Conservation (phyloP, 2,329 filamentous ascomycete genomes). For the Xylariaceae sp. region DNA sequence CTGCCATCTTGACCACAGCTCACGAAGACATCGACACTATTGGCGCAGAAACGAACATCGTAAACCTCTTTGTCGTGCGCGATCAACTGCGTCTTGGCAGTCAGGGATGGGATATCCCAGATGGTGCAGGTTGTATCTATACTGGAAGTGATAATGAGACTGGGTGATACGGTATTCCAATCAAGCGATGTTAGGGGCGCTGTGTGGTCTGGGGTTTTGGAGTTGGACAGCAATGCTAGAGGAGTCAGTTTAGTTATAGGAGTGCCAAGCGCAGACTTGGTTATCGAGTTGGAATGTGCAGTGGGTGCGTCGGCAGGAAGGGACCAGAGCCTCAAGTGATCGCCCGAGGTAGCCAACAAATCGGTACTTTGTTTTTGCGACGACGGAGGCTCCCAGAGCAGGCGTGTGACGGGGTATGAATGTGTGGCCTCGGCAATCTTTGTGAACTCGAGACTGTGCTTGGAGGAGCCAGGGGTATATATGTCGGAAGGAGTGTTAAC, state of each 20-base stretch:
- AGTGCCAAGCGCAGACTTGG: constrained; percentile 56
- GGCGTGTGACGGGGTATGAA: constrained; percentile 92
- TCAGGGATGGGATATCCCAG: constrained; percentile 97
- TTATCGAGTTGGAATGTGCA: constrained; percentile 62
- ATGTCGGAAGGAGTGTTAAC: constrained; percentile 65
- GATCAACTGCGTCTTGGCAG: constrained; percentile 96
- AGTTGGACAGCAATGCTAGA: constrained; percentile 89
- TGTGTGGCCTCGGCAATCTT: constrained; percentile 96
- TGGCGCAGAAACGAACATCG: constrained; percentile 95
- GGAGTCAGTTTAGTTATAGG: constrained; percentile 79
- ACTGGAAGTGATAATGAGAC: constrained; percentile 95
- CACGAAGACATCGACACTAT: constrained; percentile 97
- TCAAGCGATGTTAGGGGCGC: constrained; percentile 93
- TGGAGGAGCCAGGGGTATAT: constrained; percentile 64
- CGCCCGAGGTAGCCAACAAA: constrained; percentile 88
- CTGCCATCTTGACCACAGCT: constrained; percentile 97
- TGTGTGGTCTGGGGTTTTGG: constrained; percentile 96
- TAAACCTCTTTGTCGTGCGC: constrained; percentile 99
- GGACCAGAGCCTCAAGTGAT: constrained; percentile 92
- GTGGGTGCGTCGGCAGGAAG: constrained; percentile 65
- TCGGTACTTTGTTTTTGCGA: constrained; percentile 94
- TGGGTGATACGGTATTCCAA: constrained; percentile 96
- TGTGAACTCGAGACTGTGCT: constrained; percentile 80
- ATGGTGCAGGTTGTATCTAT: constrained; percentile 99
- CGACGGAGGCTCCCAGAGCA: constrained; percentile 93